Evolutionary conservation across 331 rosid species (phyloP).

Genomic region (Acacia pycnantha): DNA sequence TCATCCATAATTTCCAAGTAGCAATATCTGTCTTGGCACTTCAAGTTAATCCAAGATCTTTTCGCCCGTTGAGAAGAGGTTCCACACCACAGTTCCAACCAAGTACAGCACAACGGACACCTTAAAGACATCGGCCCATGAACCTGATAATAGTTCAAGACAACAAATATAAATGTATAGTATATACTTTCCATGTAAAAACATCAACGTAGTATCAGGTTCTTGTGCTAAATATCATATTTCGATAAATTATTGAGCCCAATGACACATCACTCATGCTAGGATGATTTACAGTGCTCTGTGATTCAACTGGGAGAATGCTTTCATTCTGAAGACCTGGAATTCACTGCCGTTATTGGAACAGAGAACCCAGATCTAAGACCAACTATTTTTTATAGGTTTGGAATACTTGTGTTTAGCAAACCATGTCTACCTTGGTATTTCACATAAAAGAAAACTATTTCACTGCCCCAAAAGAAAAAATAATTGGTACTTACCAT

Average conservation of each 20-base stretch:
- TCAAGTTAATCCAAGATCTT: constrained; percentile 69
- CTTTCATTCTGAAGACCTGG: not conserved
- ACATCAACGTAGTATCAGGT: not conserved
- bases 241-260: constrained; percentile 1
- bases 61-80: constrained; percentile 93
- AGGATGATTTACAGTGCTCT: not conserved
- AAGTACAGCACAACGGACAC: constrained; percentile 93
- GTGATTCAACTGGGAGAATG: not conserved
- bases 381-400: not conserved
- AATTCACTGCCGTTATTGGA: not conserved
- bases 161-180: not conserved
- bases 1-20: constrained; percentile 15
- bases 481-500: constrained; percentile 56
- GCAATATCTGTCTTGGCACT: constrained; percentile 6
- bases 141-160: constrained; percentile 54
- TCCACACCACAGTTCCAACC: constrained; percentile 94
- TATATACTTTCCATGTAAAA: not conserved
- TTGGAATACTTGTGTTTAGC: not conserved
- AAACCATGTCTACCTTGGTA: not conserved
- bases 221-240: constrained; percentile 5
- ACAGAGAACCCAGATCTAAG: not conserved
- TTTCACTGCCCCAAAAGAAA: not conserved
- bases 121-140: constrained; percentile 97
- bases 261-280: not conserved
- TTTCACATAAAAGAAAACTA: not conserved